Evolutionary conservation across 768 basidiomycete species (phyloP).

Genomic region (Amanita brunnescens): DNA sequence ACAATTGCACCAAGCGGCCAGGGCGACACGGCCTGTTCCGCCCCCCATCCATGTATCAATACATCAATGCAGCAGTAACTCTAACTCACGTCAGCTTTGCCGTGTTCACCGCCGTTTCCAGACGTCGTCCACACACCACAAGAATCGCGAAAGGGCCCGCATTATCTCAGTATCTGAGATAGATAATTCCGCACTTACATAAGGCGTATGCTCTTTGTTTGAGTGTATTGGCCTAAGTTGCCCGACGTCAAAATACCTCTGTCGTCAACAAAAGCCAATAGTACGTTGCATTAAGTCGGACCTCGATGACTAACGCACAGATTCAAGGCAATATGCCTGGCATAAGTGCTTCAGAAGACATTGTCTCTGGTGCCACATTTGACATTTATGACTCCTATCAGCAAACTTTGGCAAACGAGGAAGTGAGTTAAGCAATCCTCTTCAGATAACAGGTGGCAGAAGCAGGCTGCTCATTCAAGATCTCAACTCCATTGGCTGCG

Average conservation of each 20-base stretch:
- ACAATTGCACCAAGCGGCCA: too few species aligned
- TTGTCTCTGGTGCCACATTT: conserved; percentile 13
- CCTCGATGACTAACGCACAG: too few species aligned
- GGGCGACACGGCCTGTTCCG: not conserved
- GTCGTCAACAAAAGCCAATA: not conserved
- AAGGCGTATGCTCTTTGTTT: not conserved
- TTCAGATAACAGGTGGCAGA: not conserved
- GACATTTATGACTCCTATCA: conserved; percentile 46
- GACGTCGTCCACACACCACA: not conserved
- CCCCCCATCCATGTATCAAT: not conserved
- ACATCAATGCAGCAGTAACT: not conserved
- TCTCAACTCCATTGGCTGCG: conserved; percentile 80
- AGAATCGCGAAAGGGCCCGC: not conserved
- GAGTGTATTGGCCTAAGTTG: not conserved
- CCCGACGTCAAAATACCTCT: not conserved
- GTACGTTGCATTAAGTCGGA: not conserved
- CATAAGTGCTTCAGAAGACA: not conserved
- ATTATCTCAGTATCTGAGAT: not conserved
- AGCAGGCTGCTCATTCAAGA: conserved; percentile 32
- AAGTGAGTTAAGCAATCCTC: conserved; percentile 35
- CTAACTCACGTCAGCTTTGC: not conserved
- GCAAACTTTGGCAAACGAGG: conserved; percentile 50
- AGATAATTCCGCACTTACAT: not conserved
- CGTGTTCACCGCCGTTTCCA: not conserved
- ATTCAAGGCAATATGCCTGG: not conserved